Conservation (phyloP, 768 basidiomycete species). For the Pisolithus tinctorius region DNA sequence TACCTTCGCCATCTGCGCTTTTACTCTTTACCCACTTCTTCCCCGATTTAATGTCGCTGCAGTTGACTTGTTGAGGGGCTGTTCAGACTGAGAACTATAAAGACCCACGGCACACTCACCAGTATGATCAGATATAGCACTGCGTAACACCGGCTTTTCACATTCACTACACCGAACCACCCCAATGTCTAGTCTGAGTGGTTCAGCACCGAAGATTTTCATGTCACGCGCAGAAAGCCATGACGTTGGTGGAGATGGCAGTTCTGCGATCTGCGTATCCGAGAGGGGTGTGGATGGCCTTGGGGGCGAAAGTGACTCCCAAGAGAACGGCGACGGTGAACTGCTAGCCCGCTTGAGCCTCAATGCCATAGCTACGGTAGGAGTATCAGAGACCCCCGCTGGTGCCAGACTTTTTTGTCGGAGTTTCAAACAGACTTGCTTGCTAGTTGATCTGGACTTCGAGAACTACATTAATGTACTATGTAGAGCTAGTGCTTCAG, state of each 20-base stretch:
- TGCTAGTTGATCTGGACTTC: too few species aligned
- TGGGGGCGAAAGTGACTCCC: conserved; percentile 40
- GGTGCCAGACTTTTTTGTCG: too few species aligned
- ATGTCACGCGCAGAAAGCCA: conserved; percentile 85
- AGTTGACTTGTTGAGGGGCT: conserved; percentile 41
- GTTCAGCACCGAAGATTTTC: conserved; percentile 79
- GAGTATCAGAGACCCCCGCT: too few species aligned
- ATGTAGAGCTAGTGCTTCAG: too few species aligned
- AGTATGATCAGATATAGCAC: conserved; percentile 67
- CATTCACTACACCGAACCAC: conserved; percentile 76
- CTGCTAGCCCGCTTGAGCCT: conserved; percentile 37
- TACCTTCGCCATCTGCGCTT: conserved; percentile 41
- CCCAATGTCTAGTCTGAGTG: conserved; percentile 62
- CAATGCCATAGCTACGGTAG: conserved; percentile 28
- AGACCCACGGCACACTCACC: conserved; percentile 39
- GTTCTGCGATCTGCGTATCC: conserved; percentile 32
- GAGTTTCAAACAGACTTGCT: too few species aligned
- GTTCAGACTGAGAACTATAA: conserved; percentile 4
- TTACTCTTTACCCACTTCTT: conserved; percentile 56
- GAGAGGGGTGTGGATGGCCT: conserved; percentile 24
- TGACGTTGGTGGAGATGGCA: conserved; percentile 71
- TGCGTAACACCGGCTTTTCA: conserved; percentile 71
- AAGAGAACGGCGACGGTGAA: conserved; percentile 54
- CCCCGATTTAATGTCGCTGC: conserved; percentile 48
- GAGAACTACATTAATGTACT: too few species aligned